Evolutionary conservation across 176 grass and related monocot genomes (phyloP).

Genomic region (Oryza nivara): DNA sequence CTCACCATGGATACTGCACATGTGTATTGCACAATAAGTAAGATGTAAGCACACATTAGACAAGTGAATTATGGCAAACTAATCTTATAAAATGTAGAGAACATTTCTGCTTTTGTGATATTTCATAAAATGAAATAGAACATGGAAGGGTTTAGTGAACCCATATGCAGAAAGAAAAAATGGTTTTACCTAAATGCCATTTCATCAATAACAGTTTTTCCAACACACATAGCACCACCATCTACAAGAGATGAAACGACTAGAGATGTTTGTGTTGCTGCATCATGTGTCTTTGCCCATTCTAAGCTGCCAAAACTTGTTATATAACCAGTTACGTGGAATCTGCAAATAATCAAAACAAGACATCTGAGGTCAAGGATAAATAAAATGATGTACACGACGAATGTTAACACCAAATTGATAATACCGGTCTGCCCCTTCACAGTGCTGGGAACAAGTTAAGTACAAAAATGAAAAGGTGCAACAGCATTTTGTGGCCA

Average conservation of each 20-base stretch:
- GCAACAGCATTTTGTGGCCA: background rate
- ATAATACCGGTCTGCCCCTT: background rate
- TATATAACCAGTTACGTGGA: constrained; percentile 66
- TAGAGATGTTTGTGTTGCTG: constrained; percentile 59
- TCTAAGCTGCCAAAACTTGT: constrained; percentile 86
- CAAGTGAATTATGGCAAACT: background rate
- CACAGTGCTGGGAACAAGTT: constrained; percentile 22
- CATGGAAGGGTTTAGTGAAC: background rate
- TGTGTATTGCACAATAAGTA: constrained; percentile 19
- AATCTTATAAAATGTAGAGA: constrained; percentile 16
- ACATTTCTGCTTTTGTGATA: background rate
- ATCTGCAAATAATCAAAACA: constrained; percentile 59
- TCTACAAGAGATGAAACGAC: constrained; percentile 80
- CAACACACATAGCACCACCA: constrained; percentile 80
- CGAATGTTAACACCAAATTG: background rate
- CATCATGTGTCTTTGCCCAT: constrained; percentile 71
- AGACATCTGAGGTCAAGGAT: constrained; percentile 24
- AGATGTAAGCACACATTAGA: constrained; percentile 28
- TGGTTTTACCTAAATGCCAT: constrained; percentile 81
- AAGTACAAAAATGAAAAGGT: background rate
- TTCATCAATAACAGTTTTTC: constrained; percentile 94
- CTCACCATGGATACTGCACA: constrained; percentile 79
- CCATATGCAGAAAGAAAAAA: constrained; percentile 3
- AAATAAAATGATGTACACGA: constrained; percentile 21
- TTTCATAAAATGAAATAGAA: background rate